Evolutionary conservation across 768 basidiomycete genomes (phyloP), one percentile per base, ranked within the genome.

Genomic region (Termitomyces sp.): DNA sequence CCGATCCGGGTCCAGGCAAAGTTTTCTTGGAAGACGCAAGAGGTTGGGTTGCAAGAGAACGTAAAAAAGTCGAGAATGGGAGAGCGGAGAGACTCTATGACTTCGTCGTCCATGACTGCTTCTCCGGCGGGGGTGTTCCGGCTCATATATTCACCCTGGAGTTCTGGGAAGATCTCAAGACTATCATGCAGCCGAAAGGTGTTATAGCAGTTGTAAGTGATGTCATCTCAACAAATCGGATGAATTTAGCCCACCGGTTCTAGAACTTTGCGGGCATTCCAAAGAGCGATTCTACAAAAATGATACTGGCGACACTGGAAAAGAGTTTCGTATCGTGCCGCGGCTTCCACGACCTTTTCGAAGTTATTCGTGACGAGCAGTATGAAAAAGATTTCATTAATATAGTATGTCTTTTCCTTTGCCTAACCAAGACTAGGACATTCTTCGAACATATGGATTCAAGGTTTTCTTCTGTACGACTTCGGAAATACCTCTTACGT

Each of bases 61-160:
- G 65, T 19, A 64, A 60, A 26, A 63, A 55, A 22, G 50, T 68
- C 9, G 66, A 65, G 5, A 61, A 64, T 22, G 66, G 69, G 32
- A 61, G 66, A n/a, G 58, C 64, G 26, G 59, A 63, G 41, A 67
- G 67, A 9, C 70, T 72, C 19, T 92, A 82, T 64, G 87, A 90
- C 60, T 76, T 87, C 58, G 81, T 93, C 40, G 74, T 96, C 0
- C 96, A 98, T 61, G 95, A 96, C 63, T 91, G 90, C 64, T 98
- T 97, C 67, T 93, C 93, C 9, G 96, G 95, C 9, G 96, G 96
- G 3, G 84, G 83, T n/a, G 85, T 98, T 2, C 93, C 96, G 0
- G 74, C 84, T 37, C 87, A 92, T 63, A 72, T 98, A 50, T 98
- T 88, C 70, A 90, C 93, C 0, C 40, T 79, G 30, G 86, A 94